Conservation (phyloP, 768 basidiomycete species). For the Psilocybe tampanensis region DNA sequence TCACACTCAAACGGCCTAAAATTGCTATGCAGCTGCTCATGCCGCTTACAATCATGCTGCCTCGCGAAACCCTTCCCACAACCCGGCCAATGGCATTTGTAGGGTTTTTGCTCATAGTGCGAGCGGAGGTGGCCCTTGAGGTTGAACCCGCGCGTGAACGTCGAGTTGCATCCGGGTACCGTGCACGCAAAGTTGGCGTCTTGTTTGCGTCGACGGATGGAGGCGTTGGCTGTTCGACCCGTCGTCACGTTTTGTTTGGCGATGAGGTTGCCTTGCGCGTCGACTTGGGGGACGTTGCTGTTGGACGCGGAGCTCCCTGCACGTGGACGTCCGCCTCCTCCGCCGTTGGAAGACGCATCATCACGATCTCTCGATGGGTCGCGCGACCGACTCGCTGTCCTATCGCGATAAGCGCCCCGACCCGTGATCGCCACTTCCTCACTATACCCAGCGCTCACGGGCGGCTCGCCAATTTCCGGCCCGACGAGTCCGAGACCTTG, state of each 20-base stretch:
- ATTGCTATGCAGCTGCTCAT: conserved; percentile 93
- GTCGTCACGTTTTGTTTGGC: conserved; percentile 90
- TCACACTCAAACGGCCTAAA: conserved; percentile 92
- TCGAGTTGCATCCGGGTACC: conserved; percentile 81
- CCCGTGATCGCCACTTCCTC: conserved; percentile 31
- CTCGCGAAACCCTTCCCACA: conserved; percentile 93
- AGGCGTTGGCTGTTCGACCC: conserved; percentile 85
- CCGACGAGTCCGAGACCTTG: conserved; percentile 14
- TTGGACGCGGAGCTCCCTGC: conserved; percentile 16
- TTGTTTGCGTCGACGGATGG: conserved; percentile 82
- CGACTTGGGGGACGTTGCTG: neutral
- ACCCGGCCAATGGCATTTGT: conserved; percentile 93
- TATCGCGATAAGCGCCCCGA: conserved; percentile 17
- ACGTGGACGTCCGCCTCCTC: conserved; percentile 15
- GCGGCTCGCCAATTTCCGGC: conserved; percentile 24
- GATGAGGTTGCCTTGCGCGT: conserved; percentile 16
- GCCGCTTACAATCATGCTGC: conserved; percentile 96
- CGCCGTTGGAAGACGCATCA: conserved; percentile 15
- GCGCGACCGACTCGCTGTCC: neutral
- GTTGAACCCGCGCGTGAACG: conserved; percentile 93
- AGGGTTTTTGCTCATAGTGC: conserved; percentile 94
- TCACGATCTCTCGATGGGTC: conserved; percentile 4
- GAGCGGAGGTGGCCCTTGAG: conserved; percentile 95
- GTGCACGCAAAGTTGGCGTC: conserved; percentile 87
- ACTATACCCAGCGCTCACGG: conserved; percentile 29